A percentile compares a stretch with the other conserved stretches of the same genome.
phyloP scores from a whole-genome alignment of 2,329 filamentous ascomycete species.

The Aureobasidium leucospermi region DNA sequence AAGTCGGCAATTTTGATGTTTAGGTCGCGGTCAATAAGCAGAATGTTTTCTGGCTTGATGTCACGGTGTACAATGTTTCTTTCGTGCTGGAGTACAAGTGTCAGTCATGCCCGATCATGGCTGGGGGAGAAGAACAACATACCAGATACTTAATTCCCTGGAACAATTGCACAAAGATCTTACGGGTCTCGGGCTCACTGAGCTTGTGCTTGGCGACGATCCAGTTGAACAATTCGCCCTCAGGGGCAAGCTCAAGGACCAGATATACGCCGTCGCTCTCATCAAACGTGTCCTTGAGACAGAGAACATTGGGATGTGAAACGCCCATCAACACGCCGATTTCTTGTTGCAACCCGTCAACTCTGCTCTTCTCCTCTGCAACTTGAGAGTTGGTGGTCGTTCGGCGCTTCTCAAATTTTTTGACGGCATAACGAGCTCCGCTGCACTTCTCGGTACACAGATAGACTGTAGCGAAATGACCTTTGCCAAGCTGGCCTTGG shows the following conservation, averaged over 20 bases:
- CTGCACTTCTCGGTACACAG: slow-evolving; percentile 79
- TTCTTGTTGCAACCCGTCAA: slow-evolving; percentile 85
- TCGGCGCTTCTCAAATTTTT: slow-evolving; percentile 81
- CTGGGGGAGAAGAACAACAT: slow-evolving; percentile 29
- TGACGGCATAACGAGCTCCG: slow-evolving; percentile 81
- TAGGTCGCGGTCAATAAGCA: slow-evolving; percentile 76
- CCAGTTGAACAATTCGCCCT: slow-evolving; percentile 92
- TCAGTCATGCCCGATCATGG: not conserved
- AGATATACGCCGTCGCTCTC: slow-evolving; percentile 86
- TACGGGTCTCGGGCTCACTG: slow-evolving; percentile 73
- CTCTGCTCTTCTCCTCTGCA: slow-evolving; percentile 61
- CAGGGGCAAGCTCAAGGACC: slow-evolving; percentile 79
- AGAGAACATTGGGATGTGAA: slow-evolving; percentile 86
- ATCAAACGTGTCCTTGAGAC: slow-evolving; percentile 90
- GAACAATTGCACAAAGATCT: slow-evolving; percentile 85
- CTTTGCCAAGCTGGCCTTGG: slow-evolving; percentile 80
- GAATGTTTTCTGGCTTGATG: slow-evolving; percentile 95
- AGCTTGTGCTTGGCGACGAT: slow-evolving; percentile 89
- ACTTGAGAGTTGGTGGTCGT: slow-evolving; percentile 51
- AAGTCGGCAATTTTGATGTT: slow-evolving; percentile 93
- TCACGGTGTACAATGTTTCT: slow-evolving; percentile 95
- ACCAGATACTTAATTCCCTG: slow-evolving; percentile 93
- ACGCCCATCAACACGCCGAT: slow-evolving; percentile 97
- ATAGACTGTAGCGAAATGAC: slow-evolving; percentile 91
- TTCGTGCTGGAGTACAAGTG: slow-evolving; percentile 60